Base-by-base conservation (phyloP, 495 filamentous ascomycete species). In the Lasiosphaeria ovina region DNA sequence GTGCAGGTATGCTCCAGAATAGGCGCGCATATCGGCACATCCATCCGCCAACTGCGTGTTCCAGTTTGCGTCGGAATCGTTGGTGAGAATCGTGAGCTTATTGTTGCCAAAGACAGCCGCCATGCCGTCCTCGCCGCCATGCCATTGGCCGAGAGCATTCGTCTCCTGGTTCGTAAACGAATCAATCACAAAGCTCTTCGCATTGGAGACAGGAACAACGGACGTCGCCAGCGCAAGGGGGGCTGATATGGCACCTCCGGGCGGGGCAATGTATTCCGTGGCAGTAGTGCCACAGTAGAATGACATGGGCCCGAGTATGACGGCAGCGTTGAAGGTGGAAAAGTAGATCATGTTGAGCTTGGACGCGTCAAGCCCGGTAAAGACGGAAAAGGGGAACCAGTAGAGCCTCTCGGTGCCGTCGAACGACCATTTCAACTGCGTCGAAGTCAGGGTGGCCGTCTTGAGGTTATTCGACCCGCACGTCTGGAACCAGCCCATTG, bases 111-210 rank as follows among this genome's bases (percentile, higher is more conserved):
- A 81, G 3, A 81, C 81, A 11, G 82, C 61, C 10, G 75, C 72
- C 57, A 88, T 78, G 9, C 78, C 77, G 59, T 89, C 86, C 54
- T 89, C 87, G 2, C 81, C 73, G 0, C 89, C 89, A 69, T 92
- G 89, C 82, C 85, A 92, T 70, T 85, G 83, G 3, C 83, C 83
- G 2, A 92, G 80, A 32, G 80, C 81, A 63, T 92, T 92, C 35
- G 73, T 74, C 38, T 81, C 69, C 6, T 65, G 50, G 65, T 79
- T 76, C 36, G 73, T 66, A 62, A 92, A 92, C 12, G 78, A 79
- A 69, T 92, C 89, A 52, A 92, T 85, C 8, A 90, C 73, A n/a
- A 91, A 73, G 5, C 71, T 69, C 31, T 81, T 74, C 11, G 82
- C 78, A 35, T 71, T 74, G 32, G 82, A 76, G 33, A 72, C 64